Base-by-base conservation (phyloP, 176 grass and related monocot species). In the Aegilops bicornis region DNA sequence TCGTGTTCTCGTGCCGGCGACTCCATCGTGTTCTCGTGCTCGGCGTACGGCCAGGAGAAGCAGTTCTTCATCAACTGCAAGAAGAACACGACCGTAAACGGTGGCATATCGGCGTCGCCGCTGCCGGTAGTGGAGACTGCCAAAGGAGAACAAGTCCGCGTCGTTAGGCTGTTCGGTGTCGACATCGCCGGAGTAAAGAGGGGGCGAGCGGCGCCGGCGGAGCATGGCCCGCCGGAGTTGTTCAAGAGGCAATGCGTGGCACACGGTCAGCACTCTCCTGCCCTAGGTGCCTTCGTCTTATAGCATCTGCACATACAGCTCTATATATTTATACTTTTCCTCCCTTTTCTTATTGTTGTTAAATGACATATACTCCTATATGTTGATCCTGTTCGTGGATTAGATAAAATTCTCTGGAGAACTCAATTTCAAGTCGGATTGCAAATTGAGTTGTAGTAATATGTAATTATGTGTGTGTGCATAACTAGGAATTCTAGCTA, bases 11-110 rank as follows among this genome's bases (percentile, higher is more conserved):
- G n/a, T n/a, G n/a, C n/a, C n/a, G n/a, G n/a, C n/a, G n/a, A n/a
- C n/a, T n/a, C n/a, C n/a, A n/a, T n/a, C n/a, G n/a, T n/a, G n/a
- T n/a, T n/a, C n/a, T 94, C 89, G 12, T 79, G 86, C 70, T 93
- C 89, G 1, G 85, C 89, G 0, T 88, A 87, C 39, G 83, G 83
- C 1, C 32, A 77, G 5, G 93, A 95, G 45, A 95, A 88, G 88
- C 91, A 91, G 64, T 63, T 95, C 79, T 90, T 93, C 63, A 95
- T 95, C 78, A 76, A 95, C 91, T 95, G 88, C 85, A 95, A 91
- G 88, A 81, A 78, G 81, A 89, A 8, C 5, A 72, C 36, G 30
- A 39, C 50, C 22, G 42, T 54, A 0, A 2, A 27, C 10, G 56
- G 8, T 3, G 47, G 68, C 37, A 24, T 1, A 54, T 17, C 20